Conservation (phyloP, 2,329 filamentous ascomycete species). For the Hypomyces rosellus region DNA sequence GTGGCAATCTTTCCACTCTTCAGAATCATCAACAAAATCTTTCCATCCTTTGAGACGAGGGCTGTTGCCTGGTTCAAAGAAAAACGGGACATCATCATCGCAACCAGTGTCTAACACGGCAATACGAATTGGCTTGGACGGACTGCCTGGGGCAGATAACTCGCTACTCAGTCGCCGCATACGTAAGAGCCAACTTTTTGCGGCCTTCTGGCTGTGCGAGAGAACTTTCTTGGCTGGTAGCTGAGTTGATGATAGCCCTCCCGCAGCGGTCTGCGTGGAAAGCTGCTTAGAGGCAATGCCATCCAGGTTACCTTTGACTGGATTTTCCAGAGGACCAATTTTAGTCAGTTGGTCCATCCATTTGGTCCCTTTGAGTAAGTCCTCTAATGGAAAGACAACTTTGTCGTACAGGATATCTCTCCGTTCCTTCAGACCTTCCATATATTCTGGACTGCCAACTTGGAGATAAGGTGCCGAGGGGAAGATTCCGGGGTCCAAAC, state of each 20-base stretch:
- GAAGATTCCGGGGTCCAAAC: neutral
- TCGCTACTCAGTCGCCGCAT: too few species aligned
- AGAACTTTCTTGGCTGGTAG: neutral
- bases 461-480: neutral
- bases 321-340: neutral
- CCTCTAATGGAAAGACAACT: neutral
- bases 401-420: neutral
- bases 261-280: too few species aligned
- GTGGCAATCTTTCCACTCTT: neutral
- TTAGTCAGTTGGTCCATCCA: neutral
- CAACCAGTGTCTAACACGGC: slow-evolving; percentile 3
- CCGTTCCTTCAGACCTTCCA: neutral
- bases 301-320: neutral
- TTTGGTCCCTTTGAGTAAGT: neutral
- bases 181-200: too few species aligned
- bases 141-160: too few species aligned
- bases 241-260: neutral
- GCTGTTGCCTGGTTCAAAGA: neutral
- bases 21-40: neutral
- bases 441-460: too few species aligned
- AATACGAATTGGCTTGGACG: neutral
- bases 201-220: too few species aligned
- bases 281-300: too few species aligned
- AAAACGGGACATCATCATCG: neutral
- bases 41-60: neutral